Evolutionary conservation across 2,329 filamentous ascomycete genomes (phyloP).

Genomic region (Aspergillus uvarum): DNA sequence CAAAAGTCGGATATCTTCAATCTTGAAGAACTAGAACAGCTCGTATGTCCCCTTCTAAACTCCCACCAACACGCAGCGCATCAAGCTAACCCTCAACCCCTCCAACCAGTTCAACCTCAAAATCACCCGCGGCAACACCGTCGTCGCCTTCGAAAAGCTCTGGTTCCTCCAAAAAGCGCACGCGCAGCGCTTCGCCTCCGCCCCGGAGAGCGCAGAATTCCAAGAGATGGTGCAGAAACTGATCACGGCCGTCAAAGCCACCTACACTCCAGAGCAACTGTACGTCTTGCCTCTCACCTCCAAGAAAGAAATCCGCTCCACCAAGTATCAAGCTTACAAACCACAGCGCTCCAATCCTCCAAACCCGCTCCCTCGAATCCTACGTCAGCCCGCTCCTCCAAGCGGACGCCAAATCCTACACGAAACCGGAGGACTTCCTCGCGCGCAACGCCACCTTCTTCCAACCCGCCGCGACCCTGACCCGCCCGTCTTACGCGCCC

Average conservation of each 20-base stretch:
- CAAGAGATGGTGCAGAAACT: constrained; percentile 42
- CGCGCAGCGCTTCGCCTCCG: constrained; percentile 50
- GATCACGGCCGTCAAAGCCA: constrained; percentile 27
- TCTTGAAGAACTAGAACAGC: constrained; percentile 67
- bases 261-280: constrained; percentile 27
- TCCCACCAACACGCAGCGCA: neutral
- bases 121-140: constrained; percentile 87
- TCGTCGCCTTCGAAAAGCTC: constrained; percentile 77
- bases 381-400: constrained; percentile 55
- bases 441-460: constrained; percentile 61
- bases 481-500: constrained; percentile 27
- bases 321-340: constrained; percentile 7
- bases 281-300: constrained; percentile 18
- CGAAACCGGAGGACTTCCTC: constrained; percentile 56
- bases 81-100: neutral
- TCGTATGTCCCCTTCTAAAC: constrained; percentile 48
- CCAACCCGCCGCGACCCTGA: constrained; percentile 29
- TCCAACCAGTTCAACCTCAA: constrained; percentile 69
- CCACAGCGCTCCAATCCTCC: constrained; percentile 29
- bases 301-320: neutral
- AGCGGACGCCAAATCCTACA: constrained; percentile 59
- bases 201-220: constrained; percentile 43
- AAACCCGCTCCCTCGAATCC: constrained; percentile 40
- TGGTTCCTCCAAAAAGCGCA: constrained; percentile 75
- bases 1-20: constrained; percentile 68